A percentile compares a stretch with the other conserved stretches of the same genome.
Conservation (phyloP, 139 green algal genomes). For the Eudorina sp. region DNA sequence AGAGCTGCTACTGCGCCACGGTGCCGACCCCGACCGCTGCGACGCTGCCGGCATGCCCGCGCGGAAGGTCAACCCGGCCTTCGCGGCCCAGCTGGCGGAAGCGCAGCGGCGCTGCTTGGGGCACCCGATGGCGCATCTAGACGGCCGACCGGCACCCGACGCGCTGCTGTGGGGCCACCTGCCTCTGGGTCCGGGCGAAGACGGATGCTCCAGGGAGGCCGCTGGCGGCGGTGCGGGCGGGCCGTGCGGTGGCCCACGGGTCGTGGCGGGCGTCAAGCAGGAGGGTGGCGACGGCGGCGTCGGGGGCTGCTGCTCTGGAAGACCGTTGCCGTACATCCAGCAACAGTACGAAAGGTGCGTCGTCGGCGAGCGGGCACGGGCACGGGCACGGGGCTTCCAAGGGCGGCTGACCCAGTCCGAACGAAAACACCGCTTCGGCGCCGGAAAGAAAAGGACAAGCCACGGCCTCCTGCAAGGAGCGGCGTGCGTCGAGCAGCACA, state of each 20-base stretch:
- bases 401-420: too few relatives aligned
- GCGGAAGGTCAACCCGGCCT: not conserved
- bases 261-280: not conserved
- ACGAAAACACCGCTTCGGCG: too few relatives aligned
- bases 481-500: too few relatives aligned
- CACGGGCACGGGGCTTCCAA: too few relatives aligned
- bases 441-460: too few relatives aligned
- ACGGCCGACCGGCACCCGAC: not conserved
- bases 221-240: not conserved
- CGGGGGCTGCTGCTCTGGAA: not conserved
- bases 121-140: not conserved
- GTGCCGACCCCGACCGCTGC: not conserved
- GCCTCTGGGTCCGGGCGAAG: not conserved
- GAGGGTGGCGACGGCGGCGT: not conserved
- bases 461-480: too few relatives aligned
- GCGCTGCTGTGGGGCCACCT: not conserved
- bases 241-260: not conserved
- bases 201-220: not conserved
- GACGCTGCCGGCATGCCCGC: not conserved
- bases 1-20: constrained; percentile 23
- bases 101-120: too few relatives aligned
- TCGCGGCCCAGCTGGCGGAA: not conserved
- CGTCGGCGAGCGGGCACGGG: too few relatives aligned
- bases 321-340: not conserved
- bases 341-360: constrained; percentile 5